Conservation (phyloP, 306 rosid genomes). For the Lablab purpureus region DNA sequence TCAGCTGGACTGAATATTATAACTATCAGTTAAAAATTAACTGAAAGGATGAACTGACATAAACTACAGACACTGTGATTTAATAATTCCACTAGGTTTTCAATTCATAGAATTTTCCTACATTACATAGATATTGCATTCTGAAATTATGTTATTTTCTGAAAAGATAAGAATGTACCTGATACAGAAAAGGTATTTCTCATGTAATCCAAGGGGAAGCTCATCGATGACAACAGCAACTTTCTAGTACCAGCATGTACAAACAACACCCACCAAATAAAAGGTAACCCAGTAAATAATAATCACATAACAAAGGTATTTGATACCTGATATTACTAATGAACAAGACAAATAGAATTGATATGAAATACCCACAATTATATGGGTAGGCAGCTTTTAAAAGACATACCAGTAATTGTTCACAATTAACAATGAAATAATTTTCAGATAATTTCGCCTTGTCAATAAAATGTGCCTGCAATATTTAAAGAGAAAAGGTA, state of each 20-base stretch:
- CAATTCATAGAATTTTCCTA: conserved; percentile 30
- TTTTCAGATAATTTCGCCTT: conserved; percentile 80
- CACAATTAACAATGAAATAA: conserved; percentile 86
- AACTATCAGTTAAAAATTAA: conserved; percentile 40
- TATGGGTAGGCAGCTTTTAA: conserved; percentile 27
- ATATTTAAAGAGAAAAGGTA: conserved; percentile 28
- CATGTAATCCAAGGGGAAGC: conserved; percentile 80
- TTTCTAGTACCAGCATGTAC: conserved; percentile 61
- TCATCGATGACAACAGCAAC: conserved; percentile 81
- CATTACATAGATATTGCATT: conserved; percentile 27
- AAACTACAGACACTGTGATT: conserved; percentile 32
- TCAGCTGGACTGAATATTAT: conserved; percentile 85
- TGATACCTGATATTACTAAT: conserved; percentile 5
- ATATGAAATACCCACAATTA: conserved; percentile 28
- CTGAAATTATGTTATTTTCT: conserved; percentile 32
- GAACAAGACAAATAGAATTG: conserved; percentile 40
- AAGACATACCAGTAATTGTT: conserved; percentile 75
- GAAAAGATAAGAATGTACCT: conserved; percentile 58
- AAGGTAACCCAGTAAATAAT: conserved; percentile 27
- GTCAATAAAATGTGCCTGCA: conserved; percentile 91
- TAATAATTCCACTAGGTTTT: conserved; percentile 31
- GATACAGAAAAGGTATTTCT: conserved; percentile 85
- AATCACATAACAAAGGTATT: conserved; percentile 33
- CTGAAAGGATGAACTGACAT: conserved; percentile 11
- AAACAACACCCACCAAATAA: conserved; percentile 50